These are phyloP conservation scores for Gypsophila paniculata DNA, from an alignment of 179 eudicot genomes.

Conservation along the genomic window DNA sequence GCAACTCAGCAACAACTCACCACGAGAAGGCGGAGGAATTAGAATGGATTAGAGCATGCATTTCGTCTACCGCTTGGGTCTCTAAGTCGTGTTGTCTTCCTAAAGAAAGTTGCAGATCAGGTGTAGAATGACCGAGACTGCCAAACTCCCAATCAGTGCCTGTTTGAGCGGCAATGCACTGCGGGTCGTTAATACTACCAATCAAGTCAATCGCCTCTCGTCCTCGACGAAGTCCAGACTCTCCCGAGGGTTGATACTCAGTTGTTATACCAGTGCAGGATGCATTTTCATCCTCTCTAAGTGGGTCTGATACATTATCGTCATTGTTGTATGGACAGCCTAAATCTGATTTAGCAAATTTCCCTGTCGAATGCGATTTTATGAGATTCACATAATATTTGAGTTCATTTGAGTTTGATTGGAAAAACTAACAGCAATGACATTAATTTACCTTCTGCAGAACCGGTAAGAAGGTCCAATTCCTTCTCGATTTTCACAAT, in stretches of 20 bases:
- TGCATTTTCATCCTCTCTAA: conserved; percentile 22
- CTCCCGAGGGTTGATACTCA: conserved; percentile 21
- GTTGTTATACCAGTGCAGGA: conserved; percentile 26
- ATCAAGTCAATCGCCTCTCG: conserved; percentile 44
- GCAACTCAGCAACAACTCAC: conserved; percentile 30
- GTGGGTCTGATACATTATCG: conserved; percentile 15
- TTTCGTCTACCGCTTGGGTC: conserved; percentile 28
- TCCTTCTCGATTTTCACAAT: conserved; percentile 26
- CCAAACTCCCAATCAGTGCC: conserved; percentile 21
- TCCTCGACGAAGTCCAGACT: conserved; percentile 24
- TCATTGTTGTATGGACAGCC: conserved; percentile 23
- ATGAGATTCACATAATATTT: not conserved
- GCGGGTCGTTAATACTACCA: conserved; percentile 34
- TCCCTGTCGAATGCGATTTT: conserved; percentile 3
- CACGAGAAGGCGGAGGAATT: conserved; percentile 48
- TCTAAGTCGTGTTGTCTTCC: conserved; percentile 26
- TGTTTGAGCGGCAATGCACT: conserved; percentile 9
- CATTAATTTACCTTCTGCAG: conserved; percentile 23
- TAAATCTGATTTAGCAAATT: conserved; percentile 4
- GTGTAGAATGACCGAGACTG: conserved; percentile 20
- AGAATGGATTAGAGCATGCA: conserved; percentile 33
- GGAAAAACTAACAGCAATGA: not conserved
- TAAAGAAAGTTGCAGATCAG: conserved; percentile 45
- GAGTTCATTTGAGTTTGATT: not conserved
- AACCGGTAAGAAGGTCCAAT: conserved; percentile 12